Evolutionary conservation across 2,329 filamentous ascomycete genomes (phyloP).

Genomic region (Neocatenulostroma microsporum): DNA sequence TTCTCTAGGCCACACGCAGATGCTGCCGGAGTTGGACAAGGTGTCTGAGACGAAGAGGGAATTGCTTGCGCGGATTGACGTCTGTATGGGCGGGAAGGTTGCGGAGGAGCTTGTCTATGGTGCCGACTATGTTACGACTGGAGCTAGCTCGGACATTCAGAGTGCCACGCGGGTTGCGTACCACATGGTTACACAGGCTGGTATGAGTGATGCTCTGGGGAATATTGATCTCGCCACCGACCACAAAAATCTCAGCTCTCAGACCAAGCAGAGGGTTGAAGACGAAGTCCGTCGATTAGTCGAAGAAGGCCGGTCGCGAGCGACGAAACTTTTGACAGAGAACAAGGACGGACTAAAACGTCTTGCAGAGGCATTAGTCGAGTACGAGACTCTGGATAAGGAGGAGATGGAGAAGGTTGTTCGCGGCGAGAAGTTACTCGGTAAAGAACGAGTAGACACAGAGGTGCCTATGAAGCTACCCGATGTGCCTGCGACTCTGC

Average conservation of each 20-base stretch:
- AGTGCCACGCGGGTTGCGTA: conserved; percentile 75
- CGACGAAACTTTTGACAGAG: conserved; percentile 60
- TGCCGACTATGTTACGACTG: conserved; percentile 81
- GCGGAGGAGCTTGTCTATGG: conserved; percentile 90
- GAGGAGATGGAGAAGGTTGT: conserved; percentile 88
- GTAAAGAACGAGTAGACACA: conserved; percentile 44
- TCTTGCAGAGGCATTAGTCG: conserved; percentile 78
- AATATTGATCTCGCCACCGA: conserved; percentile 81
- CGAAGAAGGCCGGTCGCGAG: conserved; percentile 71
- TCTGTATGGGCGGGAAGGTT: conserved; percentile 77
- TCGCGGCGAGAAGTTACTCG: conserved; percentile 69
- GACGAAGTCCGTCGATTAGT: conserved; percentile 77
- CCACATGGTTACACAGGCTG: conserved; percentile 77
- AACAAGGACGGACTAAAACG: conserved; percentile 80
- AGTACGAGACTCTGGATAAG: conserved; percentile 87
- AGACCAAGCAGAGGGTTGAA: conserved; percentile 82
- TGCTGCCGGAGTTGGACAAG: conserved; percentile 85
- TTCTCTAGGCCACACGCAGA: conserved; percentile 77
- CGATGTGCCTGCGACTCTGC: conserved; percentile 1
- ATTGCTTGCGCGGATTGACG: conserved; percentile 70
- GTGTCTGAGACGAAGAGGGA: conserved; percentile 82
- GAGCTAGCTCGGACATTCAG: conserved; percentile 75
- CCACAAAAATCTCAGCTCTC: conserved; percentile 72
- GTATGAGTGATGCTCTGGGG: conserved; percentile 81
- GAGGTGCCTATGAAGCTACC: conserved; percentile 10